phyloP scores from a whole-genome alignment of 108 stramenopile species.

The Discostella stelligeroides region DNA sequence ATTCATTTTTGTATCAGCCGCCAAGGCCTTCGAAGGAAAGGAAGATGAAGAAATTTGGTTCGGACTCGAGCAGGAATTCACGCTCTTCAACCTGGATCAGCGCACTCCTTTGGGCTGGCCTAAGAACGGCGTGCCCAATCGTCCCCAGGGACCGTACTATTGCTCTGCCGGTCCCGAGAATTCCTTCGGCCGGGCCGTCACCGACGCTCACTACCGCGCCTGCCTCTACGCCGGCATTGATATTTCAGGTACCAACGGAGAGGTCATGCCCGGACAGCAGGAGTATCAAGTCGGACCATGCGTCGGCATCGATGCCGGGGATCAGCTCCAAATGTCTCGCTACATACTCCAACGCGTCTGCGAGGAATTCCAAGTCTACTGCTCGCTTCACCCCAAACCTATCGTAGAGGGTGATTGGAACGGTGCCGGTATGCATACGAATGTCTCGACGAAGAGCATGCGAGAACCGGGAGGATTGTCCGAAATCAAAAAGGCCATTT shows the following conservation, averaged over 20 bases:
- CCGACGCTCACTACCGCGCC: conserved; percentile 94
- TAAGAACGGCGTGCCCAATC: conserved; percentile 82
- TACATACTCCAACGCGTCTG: conserved; percentile 97
- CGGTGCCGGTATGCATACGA: conserved; percentile 98
- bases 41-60: conserved; percentile 89
- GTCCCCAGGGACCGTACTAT: conserved; percentile 97
- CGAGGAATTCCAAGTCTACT: conserved; percentile 97
- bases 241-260: conserved; percentile 96
- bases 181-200: conserved; percentile 91
- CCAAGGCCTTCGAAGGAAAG: conserved; percentile 76
- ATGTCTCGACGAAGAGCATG: conserved; percentile 97
- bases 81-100: conserved; percentile 93
- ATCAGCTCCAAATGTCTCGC: conserved; percentile 96
- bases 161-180: conserved; percentile 95
- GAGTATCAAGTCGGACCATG: conserved; percentile 99
- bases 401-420: conserved; percentile 99
- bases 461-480: conserved; percentile 92
- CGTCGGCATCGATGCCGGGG: conserved; percentile 96
- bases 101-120: conserved; percentile 96
- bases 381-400: conserved; percentile 97
- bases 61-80: conserved; percentile 98
- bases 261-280: conserved; percentile 99
- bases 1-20: conserved; percentile 58
- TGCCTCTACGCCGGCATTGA: conserved; percentile 95
- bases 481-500: conserved; percentile 93